Percentiles rank a stretch among this genome's conserved stretches.
Evolutionary conservation across 2,329 filamentous ascomycete species (phyloP).

Genomic region (Tolypocladium pustulatum): DNA sequence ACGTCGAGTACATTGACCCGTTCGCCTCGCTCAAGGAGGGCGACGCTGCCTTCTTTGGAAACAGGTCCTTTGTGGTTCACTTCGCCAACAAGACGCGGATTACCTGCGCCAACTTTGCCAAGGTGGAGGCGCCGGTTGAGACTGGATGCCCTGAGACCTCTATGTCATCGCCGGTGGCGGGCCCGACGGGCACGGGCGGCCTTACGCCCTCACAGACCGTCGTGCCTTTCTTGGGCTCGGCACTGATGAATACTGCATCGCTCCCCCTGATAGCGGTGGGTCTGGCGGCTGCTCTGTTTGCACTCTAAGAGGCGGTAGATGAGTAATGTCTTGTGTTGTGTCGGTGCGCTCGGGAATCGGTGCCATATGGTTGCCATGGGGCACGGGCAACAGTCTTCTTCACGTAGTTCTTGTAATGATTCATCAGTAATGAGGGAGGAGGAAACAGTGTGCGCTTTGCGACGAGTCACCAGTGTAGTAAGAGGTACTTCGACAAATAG

Average conservation of each 20-base stretch:
- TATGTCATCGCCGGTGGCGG: not conserved
- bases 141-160: not conserved
- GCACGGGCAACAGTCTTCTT: not conserved
- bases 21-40: slow-evolving; percentile 45
- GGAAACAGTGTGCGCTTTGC: not conserved
- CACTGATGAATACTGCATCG: not conserved
- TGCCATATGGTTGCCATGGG: not conserved
- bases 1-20: slow-evolving; percentile 40
- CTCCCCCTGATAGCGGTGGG: not conserved
- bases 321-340: not conserved
- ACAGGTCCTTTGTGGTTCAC: slow-evolving; percentile 55
- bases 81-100: slow-evolving; percentile 53
- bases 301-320: not conserved
- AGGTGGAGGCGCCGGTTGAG: slow-evolving; percentile 4
- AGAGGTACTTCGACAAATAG: not conserved
- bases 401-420: not conserved
- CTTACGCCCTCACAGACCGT: not conserved
- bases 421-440: not conserved
- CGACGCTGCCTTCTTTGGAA: slow-evolving; percentile 49
- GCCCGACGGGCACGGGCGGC: not conserved
- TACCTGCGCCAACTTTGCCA: slow-evolving; percentile 51
- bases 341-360: not conserved
- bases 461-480: not conserved
- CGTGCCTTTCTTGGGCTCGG: not conserved
- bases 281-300: not conserved